Percentiles rank a stretch among this genome's conserved stretches.
Evolutionary conservation across 1,284 basidiomycete species (phyloP).

Genomic region (Boletus semigastroideus): DNA sequence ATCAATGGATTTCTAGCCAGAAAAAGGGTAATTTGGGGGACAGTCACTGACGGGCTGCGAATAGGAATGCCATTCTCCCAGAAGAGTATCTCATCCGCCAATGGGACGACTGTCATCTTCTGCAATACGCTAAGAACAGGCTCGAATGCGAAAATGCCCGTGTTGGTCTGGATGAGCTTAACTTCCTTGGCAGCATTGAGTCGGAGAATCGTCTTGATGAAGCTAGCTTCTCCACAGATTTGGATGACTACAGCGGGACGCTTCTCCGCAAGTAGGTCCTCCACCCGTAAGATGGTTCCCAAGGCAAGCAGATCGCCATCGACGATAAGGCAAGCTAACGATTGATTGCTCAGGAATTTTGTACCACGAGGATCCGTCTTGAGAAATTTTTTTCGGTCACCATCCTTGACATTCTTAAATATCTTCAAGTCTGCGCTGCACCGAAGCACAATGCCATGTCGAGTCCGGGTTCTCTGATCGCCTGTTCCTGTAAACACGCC

Average conservation of each 20-base stretch:
- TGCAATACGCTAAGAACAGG: slow-evolving; percentile 57
- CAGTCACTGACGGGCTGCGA: slow-evolving; percentile 7
- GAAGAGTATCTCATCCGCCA: slow-evolving; percentile 50
- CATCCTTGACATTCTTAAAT: slow-evolving; percentile 37
- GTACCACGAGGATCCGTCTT: slow-evolving; percentile 37
- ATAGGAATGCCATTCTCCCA: slow-evolving; percentile 42
- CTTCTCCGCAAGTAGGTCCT: slow-evolving; percentile 45
- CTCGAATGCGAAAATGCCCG: slow-evolving; percentile 60
- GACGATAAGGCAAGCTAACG: slow-evolving; percentile 49
- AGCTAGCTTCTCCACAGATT: slow-evolving; percentile 43
- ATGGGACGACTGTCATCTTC: slow-evolving; percentile 40
- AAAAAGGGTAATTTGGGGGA: slow-evolving; percentile 32
- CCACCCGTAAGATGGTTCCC: slow-evolving; percentile 52
- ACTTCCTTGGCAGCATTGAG: slow-evolving; percentile 40
- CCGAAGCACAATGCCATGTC: slow-evolving; percentile 48
- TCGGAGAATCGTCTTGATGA: slow-evolving; percentile 37
- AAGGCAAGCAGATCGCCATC: slow-evolving; percentile 52
- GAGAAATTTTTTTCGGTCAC: slow-evolving; percentile 39
- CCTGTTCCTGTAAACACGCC: slow-evolving; percentile 39
- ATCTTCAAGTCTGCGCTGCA: slow-evolving; percentile 44
- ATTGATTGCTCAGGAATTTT: slow-evolving; percentile 50
- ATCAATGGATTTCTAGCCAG: slow-evolving; percentile 35
- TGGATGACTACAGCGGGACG: slow-evolving; percentile 53
- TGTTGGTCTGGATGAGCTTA: slow-evolving; percentile 56
- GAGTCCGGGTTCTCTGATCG: slow-evolving; percentile 36